Percentiles rank a stretch among this genome's conserved stretches.
Conservation (phyloP, 805 yeast genomes). For the Kodamaea kakaduensis region DNA sequence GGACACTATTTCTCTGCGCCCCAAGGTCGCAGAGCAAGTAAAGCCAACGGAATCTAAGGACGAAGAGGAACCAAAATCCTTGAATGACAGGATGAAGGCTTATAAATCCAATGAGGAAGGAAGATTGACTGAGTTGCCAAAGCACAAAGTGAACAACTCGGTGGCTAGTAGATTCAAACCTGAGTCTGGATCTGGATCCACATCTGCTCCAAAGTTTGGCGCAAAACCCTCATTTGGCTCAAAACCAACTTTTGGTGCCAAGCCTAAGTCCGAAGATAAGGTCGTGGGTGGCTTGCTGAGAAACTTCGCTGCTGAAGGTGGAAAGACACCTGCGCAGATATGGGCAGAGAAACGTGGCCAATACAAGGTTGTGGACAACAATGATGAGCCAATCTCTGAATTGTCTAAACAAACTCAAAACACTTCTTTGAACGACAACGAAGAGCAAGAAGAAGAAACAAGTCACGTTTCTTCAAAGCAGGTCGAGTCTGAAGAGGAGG, state of each 20-base stretch:
- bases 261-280: slow-evolving; percentile 26
- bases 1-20: slow-evolving; percentile 42
- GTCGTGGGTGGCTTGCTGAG: slow-evolving; percentile 56
- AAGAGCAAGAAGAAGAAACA: slow-evolving; percentile 40
- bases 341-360: slow-evolving; percentile 92
- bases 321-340: slow-evolving; percentile 89
- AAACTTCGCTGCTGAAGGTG: slow-evolving; percentile 63
- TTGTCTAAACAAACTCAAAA: slow-evolving; percentile 16
- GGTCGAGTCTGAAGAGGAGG: no score
- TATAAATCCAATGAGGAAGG: slow-evolving; percentile 42
- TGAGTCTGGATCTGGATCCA: slow-evolving; percentile 17
- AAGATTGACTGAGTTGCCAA: slow-evolving; percentile 58
- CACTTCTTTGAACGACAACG: slow-evolving; percentile 11
- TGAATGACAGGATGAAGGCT: slow-evolving; percentile 43
- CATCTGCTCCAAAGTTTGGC: slow-evolving; percentile 28
- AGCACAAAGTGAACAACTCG: slow-evolving; percentile 50
- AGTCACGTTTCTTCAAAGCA: slow-evolving; percentile 30
- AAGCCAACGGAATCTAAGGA: slow-evolving; percentile 9
- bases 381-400: slow-evolving; percentile 31
- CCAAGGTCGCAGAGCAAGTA: slow-evolving; percentile 18
- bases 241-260: slow-evolving; percentile 18
- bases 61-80: slow-evolving; percentile 45
- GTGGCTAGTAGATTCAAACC: slow-evolving; percentile 49
- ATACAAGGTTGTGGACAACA: slow-evolving; percentile 39
- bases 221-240: slow-evolving; percentile 37